These are phyloP conservation scores for Cyclanthera cordifolia DNA, from an alignment of 306 rosid species.

Conservation along the genomic window DNA sequence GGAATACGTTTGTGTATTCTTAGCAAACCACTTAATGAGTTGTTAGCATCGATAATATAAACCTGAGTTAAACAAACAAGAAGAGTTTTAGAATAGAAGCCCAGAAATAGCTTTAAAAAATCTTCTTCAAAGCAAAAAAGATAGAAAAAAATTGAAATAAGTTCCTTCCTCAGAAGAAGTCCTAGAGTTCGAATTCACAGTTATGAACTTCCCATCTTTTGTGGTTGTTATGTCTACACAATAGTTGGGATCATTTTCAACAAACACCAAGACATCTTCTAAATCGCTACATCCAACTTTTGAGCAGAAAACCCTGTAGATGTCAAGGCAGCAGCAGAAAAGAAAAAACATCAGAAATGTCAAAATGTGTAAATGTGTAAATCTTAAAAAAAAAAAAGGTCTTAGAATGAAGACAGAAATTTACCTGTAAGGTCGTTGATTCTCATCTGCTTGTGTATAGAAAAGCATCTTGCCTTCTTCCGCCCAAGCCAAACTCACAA, in stretches of 20 bases:
- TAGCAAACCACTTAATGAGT: constrained; percentile 47
- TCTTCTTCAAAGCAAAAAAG: not conserved
- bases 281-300: constrained; percentile 34
- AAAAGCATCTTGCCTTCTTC: constrained; percentile 51
- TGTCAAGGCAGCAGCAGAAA: not conserved
- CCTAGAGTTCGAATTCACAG: constrained; percentile 96
- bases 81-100: constrained; percentile 21
- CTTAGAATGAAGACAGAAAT: constrained; percentile 10
- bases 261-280: constrained; percentile 41
- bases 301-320: constrained; percentile 59
- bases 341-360: constrained; percentile 9
- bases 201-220: constrained; percentile 93
- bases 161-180: constrained; percentile 98
- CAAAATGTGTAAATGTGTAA: not conserved
- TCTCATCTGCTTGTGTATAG: constrained; percentile 71
- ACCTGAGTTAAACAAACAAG: constrained; percentile 49
- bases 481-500: constrained; percentile 88
- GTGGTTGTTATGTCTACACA: constrained; percentile 92
- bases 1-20: constrained; percentile 54
- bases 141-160: constrained; percentile 19
- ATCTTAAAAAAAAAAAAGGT: not conserved
- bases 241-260: constrained; percentile 65
- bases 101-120: not conserved
- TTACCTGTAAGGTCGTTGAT: constrained; percentile 85
- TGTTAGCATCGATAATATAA: constrained; percentile 55